Evolutionary conservation across 495 filamentous ascomycete species (phyloP), one percentile per base, ranked within the genome.

Genomic region (Aspergillus mulundensis): DNA sequence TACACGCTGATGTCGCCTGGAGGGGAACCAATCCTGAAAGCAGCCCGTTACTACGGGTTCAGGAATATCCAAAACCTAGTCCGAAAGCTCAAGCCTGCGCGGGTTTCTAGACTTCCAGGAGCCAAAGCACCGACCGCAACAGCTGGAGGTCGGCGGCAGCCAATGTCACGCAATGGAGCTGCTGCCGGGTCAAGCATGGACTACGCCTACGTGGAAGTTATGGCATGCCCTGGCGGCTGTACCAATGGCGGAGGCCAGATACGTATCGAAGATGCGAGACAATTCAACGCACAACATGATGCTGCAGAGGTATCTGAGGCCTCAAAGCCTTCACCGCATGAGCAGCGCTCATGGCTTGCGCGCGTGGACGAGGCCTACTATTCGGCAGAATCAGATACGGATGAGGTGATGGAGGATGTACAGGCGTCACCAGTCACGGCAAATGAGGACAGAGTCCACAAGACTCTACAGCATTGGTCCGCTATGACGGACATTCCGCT

Each of bases 21-120:
- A 1, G 82, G 81, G 1, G 72, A 84, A 41, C 70, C 79, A 1
- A 62, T 95, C 12, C 82, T 96, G 74, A 88, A 85, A 62, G 86
- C 90, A 24, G 91, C 91, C 16, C 84, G 94, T 48, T 97, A 91
- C 65, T 98, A 97, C 65, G 94, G 94, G 2, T 98, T 97, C 75
- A 81, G 93, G 30, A 98, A 98, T 61, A 98, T 98, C 58, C 93
- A 97, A 68, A 98, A 98, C 60, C 80, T 98, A 15, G 95, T 98
- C 24, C 82, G 94, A 5, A 84, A 87, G 54, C 72, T 98, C 40
- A 95, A 95, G 63, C 94, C 94, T 1, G 81, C 85, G 1, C 85
- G 80, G 48, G 72, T 78, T 11, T 88, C 85, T 25, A 81, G 89
- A 32, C 84, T 95, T 73, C 89, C 91, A 1, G 90, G 90, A 11